A percentile compares a stretch with the other conserved stretches of the same genome.
phyloP scores from a whole-genome alignment of 352 stramenopile genomes.

The Phytophthora syringae region DNA sequence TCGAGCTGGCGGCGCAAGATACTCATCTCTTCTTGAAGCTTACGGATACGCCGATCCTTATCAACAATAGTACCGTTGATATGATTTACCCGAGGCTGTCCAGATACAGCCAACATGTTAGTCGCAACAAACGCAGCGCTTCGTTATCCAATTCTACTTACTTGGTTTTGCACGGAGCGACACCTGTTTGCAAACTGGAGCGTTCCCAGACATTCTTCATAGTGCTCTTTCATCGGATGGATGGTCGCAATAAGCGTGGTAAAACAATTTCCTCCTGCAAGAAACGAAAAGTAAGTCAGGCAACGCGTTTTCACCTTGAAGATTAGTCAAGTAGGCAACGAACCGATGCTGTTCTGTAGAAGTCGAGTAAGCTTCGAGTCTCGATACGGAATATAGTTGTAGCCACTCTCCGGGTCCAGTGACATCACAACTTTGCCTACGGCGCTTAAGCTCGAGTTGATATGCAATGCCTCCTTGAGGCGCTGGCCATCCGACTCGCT shows the following conservation, averaged over 20 bases:
- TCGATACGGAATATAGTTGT: slow-evolving; percentile 90
- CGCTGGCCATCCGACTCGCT: slow-evolving; percentile 87
- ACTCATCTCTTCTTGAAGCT: slow-evolving; percentile 79
- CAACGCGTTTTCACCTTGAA: too few relatives aligned
- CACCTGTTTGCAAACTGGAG: slow-evolving; percentile 93
- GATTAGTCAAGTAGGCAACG: too few relatives aligned
- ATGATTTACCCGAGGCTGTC: slow-evolving; percentile 79
- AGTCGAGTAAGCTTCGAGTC: slow-evolving; percentile 87
- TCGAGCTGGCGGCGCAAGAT: slow-evolving; percentile 70
- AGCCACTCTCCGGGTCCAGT: slow-evolving; percentile 83
- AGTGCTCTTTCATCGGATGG: slow-evolving; percentile 89
- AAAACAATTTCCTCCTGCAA: slow-evolving; percentile 84
- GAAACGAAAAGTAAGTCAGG: background rate
- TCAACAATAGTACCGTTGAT: slow-evolving; percentile 86
- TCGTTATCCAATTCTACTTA: slow-evolving; percentile 15
- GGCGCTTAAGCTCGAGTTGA: slow-evolving; percentile 86
- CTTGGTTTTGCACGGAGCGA: slow-evolving; percentile 90
- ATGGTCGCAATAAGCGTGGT: slow-evolving; percentile 89
- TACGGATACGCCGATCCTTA: slow-evolving; percentile 86
- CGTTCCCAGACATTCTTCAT: slow-evolving; percentile 91
- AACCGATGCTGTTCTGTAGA: slow-evolving; percentile 87
- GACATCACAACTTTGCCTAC: slow-evolving; percentile 91
- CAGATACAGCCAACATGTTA: background rate
- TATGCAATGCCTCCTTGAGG: slow-evolving; percentile 86
- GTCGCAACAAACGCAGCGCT: background rate